Base-by-base conservation (phyloP, 1,284 basidiomycete genomes). In the Agroathelia rolfsii region DNA sequence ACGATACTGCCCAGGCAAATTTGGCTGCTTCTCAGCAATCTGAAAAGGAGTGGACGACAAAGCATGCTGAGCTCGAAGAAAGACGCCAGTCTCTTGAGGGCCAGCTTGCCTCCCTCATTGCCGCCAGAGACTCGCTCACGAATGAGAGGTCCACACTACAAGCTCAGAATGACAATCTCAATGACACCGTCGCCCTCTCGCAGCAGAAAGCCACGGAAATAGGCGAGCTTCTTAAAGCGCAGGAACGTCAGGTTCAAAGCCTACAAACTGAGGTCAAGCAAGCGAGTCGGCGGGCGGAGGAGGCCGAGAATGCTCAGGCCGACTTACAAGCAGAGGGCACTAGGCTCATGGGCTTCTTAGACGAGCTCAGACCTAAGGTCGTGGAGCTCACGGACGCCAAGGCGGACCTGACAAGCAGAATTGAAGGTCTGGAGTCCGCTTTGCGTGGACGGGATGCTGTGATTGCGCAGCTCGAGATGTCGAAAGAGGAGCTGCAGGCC, bases 361-460 rank as follows among this genome's bases (percentile, higher is more conserved):
- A 85, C 40, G 82, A 87, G 55, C 80, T 86, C 75, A 69, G 80
- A n/a, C 73, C 81, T 16, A 86, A 85, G 60, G 74, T 84, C 41
- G 74, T 85, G 9, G 78, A 86, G 51, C 61, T 87, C 32, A 84
- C 78, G 1, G 69, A 74, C 32, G 64, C 59, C 35, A 84, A 81
- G 49, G 53, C 80, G 9, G 69, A 79, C 38, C 61, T 85, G 12
- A 64, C 64, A 32, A 81, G 85, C 40, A 69, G 69, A 41, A 58
- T 75, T 27, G 72, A 72, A 35, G 51, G 55, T 34, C 53, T 83
- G 34, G 64, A 76, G 39, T 61, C 64, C 33, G 59, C 64, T 8
- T 45, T 83, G 37, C 59, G 59, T 23, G 66, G 59, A 38, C 66
- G 74, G 15, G 78, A 82, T 40, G 49, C 53, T 5, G 58, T 62